Evolutionary conservation across 768 basidiomycete species (phyloP).

Genomic region (Boletus tomentosulus): DNA sequence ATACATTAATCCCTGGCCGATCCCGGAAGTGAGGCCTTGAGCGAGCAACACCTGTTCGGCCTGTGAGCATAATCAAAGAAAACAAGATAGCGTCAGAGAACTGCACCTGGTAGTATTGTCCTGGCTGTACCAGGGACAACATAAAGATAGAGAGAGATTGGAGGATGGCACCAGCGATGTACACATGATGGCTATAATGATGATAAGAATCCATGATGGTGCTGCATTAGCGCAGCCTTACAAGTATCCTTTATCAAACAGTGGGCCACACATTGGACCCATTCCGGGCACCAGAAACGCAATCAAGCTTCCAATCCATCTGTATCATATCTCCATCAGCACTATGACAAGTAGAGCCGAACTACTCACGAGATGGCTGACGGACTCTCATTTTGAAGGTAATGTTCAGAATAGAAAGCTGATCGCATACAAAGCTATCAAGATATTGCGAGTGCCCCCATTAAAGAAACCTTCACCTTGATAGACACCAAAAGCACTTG

Average conservation of each 20-base stretch:
- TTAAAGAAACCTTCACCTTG: slow-evolving; percentile 12
- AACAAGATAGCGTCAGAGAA: not conserved
- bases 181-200: slow-evolving; percentile 10
- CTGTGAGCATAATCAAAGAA: not conserved
- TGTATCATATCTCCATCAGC: not conserved
- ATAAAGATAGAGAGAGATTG: slow-evolving; percentile 34
- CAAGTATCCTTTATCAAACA: slow-evolving; percentile 29
- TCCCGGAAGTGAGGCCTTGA: slow-evolving; percentile 42
- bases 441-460: not conserved
- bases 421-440: not conserved
- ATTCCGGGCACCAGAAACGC: slow-evolving; percentile 15
- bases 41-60: slow-evolving; percentile 36
- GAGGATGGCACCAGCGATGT: slow-evolving; percentile 24
- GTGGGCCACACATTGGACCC: slow-evolving; percentile 22
- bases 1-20: slow-evolving; percentile 42
- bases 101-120: slow-evolving; percentile 9
- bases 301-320: slow-evolving; percentile 26
- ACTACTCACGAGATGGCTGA: slow-evolving; percentile 23
- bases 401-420: slow-evolving; percentile 22
- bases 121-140: slow-evolving; percentile 34
- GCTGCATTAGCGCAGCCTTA: slow-evolving; percentile 2
- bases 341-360: too few relatives aligned
- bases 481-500: slow-evolving; percentile 25
- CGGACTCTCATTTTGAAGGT: slow-evolving; percentile 18
- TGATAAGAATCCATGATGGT: not conserved